Base-by-base conservation (phyloP, 108 stramenopile species). In the Nitzschia putrida region DNA sequence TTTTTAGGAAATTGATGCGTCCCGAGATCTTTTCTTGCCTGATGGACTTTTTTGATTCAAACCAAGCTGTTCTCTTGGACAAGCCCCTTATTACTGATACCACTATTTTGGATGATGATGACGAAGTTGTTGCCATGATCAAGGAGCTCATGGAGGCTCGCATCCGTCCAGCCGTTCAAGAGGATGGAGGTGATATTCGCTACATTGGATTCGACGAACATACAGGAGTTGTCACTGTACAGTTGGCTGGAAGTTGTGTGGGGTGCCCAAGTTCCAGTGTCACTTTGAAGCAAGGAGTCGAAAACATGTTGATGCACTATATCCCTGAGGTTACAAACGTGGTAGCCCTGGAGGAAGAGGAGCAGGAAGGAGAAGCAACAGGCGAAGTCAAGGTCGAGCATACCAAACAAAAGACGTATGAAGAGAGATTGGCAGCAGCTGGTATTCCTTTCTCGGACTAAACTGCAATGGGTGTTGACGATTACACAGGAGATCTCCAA, bases 251-350 rank as follows among this genome's bases (percentile, higher is more conserved):
- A 14, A 82, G 85, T 52, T 99, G 99, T 81, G 95, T 96, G 0
- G 99, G 98, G 8, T 99, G 99, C 68, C 99, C 99, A 25, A 84
- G 81, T 42, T 93, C 92, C 23, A 81, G 90, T 61, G 93, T 98
- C 14, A 99, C 99, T 4, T 83, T 99, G 65, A 97, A 96, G 83
- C 85, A 97, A 57, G 99, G 99, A 8, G 99, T 99, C 8, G 99
- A 99, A 80, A 98, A 97, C 73, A 99, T 99, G 99, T 74, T 99
- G 43, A 97, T 96, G 98, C 99, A 99, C 79, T 99, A 99, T 75
- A 92, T 99, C 49, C 97, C 97, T 0, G 99, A 99, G 88, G 97
- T 99, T 55, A 91, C 83, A 20, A 86, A 66, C 55, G 90, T 98
- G 9, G 74, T 85, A 55, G 83, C 93, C 2, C 64, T 93, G 68